These are phyloP conservation scores for Schrenkiella parvula DNA, from an alignment of 345 rosid species.

Conservation along the genomic window DNA sequence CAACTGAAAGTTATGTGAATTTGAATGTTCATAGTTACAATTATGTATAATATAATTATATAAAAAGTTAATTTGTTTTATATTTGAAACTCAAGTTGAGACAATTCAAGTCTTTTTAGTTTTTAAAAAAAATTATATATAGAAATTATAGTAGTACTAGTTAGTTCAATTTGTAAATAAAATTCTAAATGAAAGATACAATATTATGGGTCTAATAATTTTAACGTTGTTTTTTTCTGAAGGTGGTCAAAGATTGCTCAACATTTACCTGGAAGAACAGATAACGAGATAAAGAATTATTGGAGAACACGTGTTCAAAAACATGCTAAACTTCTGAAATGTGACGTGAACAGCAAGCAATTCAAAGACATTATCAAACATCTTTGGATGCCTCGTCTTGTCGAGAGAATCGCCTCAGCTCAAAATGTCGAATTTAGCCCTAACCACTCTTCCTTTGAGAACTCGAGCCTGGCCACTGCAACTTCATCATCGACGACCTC, in stretches of 20 bases:
- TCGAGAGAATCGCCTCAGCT: constrained; percentile 3
- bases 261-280: constrained; percentile 70
- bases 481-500: not conserved
- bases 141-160: not conserved
- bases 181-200: not conserved
- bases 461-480: constrained; percentile 1
- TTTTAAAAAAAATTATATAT: not conserved
- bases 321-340: constrained; percentile 54
- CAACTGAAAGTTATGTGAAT: not conserved
- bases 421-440: not conserved
- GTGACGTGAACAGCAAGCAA: constrained; percentile 53
- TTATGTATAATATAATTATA: not conserved
- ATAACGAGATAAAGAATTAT: constrained; percentile 71
- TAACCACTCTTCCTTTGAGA: constrained; percentile 2
- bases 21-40: not conserved
- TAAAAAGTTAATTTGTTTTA: not conserved
- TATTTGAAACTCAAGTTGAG: not conserved
- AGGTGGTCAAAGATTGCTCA: constrained; percentile 82
- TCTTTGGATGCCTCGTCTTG: constrained; percentile 52
- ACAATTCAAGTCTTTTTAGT: not conserved
- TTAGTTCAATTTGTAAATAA: not conserved
- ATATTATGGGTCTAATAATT: not conserved
- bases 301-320: constrained; percentile 77
- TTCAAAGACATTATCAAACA: constrained; percentile 47
- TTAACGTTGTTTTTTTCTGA: not conserved